Conservation (phyloP, 2,329 filamentous ascomycete species). For the Diaporthe velutina region DNA sequence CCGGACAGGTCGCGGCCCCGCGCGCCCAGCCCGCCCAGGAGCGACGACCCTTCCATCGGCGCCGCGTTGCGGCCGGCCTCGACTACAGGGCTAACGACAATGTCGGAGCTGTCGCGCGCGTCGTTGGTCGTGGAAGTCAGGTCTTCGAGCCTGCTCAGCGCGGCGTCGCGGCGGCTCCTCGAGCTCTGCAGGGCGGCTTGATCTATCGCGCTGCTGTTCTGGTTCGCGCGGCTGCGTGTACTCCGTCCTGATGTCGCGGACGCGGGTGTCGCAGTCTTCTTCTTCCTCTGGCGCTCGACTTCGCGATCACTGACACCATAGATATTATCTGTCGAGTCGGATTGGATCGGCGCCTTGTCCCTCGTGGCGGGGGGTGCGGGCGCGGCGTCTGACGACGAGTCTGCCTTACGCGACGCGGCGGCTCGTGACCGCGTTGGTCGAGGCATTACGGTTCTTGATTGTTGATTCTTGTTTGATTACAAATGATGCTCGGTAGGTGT, state of each 20-base stretch:
- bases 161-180: conserved; percentile 51
- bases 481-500: conserved; percentile 8
- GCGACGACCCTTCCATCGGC: conserved; percentile 44
- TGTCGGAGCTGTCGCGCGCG: conserved; percentile 31
- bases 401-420: conserved; percentile 42
- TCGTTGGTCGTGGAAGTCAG: conserved; percentile 45
- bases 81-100: conserved; percentile 45
- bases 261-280: conserved; percentile 42
- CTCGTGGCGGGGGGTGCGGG: conserved; percentile 22
- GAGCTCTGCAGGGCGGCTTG: conserved; percentile 43
- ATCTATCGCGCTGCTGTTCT: conserved; percentile 40
- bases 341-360: conserved; percentile 36
- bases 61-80: conserved; percentile 53
- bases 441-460: conserved; percentile 44
- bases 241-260: conserved; percentile 29
- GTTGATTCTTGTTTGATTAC: background rate
- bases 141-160: conserved; percentile 53
- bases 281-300: conserved; percentile 39
- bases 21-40: conserved; percentile 42
- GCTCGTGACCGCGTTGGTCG: conserved; percentile 49
- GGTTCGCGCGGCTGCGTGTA: conserved; percentile 14
- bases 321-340: conserved; percentile 43
- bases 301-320: conserved; percentile 53
- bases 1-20: conserved; percentile 57
- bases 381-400: conserved; percentile 40